Base-by-base conservation (phyloP, 805 yeast species). In the Dipodascopsis uninucleata region DNA sequence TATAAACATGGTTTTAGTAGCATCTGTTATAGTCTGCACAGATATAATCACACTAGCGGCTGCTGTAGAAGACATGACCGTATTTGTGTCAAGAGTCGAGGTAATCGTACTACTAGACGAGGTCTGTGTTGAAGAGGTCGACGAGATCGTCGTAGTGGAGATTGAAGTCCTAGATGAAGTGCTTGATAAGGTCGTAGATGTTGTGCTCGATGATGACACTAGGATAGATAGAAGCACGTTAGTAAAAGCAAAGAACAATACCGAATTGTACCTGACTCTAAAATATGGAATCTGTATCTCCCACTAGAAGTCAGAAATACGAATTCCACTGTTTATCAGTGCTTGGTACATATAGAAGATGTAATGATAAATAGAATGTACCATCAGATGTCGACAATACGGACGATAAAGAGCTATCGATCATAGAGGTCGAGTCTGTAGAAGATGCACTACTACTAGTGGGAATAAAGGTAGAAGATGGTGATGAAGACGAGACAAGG, bases 1-100 rank as follows among this genome's bases (percentile, higher is more conserved):
- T 6, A 58, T 47, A 5, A 57, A 48, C 2, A 57, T 45, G 1
- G 63, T 54, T 22, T 42, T 40, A 8, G 53, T 51, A 2, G 44
- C 53, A 20, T 58, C 61, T 2, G 58, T 51, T 22, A 62, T 56
- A 4, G 65, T 61, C 14, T 55, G 39, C 25, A 58, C 58, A 0
- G 62, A 56, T 6, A 59, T 45, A 8, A 58, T 25, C 2, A 17
- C 41, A 17, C 48, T 26, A 5, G 58, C 23, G 4, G 56, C 31
- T 0, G 63, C 35, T 4, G 61, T 36, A 8, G 57, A 21, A 4
- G 56, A 36, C n/a, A n/a, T n/a, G n/a, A n/a, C n/a, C n/a, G n/a
- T n/a, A n/a, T 56, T 37, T 10, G 52, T 12, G 8, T 58, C 26
- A 44, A 39, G 23, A 18, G 46, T 39, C n/a, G 48, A 34, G 9